Evolutionary conservation across 73 alveolate genomes (phyloP).

Genomic region (Tetrahymena elliotti): DNA sequence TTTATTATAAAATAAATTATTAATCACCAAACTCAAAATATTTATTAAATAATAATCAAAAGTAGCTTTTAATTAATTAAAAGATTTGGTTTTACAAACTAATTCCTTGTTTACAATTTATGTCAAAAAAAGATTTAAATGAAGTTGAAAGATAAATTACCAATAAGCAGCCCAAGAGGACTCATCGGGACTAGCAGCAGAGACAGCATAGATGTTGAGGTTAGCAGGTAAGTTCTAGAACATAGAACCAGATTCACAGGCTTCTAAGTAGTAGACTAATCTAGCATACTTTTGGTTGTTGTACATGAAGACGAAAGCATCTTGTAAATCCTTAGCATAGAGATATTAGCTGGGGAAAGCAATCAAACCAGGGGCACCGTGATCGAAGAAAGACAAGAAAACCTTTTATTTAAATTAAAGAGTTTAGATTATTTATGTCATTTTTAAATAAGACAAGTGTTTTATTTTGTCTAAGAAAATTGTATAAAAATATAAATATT

Average conservation of each 20-base stretch:
- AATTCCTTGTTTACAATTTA: too few relatives aligned
- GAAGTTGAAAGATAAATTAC: constrained; percentile 9
- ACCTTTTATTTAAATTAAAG: neutral
- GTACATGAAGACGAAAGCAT: constrained; percentile 77
- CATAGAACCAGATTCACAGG: constrained; percentile 98
- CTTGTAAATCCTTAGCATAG: constrained; percentile 69
- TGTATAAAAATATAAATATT: too few relatives aligned
- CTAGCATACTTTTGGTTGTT: constrained; percentile 73
- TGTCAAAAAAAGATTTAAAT: neutral
- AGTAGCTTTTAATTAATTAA: too few relatives aligned
- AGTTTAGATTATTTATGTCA: too few relatives aligned
- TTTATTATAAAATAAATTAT: neutral
- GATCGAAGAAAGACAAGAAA: constrained; percentile 75
- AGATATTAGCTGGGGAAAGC: constrained; percentile 79
- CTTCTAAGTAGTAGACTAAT: constrained; percentile 91
- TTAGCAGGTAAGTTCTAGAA: constrained; percentile 49
- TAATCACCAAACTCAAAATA: neutral
- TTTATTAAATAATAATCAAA: too few relatives aligned
- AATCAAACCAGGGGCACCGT: constrained; percentile 87
- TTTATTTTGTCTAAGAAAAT: too few relatives aligned
- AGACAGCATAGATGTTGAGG: constrained; percentile 75
- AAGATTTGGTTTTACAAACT: too few relatives aligned
- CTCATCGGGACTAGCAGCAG: constrained; percentile 94
- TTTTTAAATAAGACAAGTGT: neutral
- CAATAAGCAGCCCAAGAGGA: constrained; percentile 96